phyloP scores from a whole-genome alignment of 1,139 yeast genomes.

The Spathaspora sp. region DNA sequence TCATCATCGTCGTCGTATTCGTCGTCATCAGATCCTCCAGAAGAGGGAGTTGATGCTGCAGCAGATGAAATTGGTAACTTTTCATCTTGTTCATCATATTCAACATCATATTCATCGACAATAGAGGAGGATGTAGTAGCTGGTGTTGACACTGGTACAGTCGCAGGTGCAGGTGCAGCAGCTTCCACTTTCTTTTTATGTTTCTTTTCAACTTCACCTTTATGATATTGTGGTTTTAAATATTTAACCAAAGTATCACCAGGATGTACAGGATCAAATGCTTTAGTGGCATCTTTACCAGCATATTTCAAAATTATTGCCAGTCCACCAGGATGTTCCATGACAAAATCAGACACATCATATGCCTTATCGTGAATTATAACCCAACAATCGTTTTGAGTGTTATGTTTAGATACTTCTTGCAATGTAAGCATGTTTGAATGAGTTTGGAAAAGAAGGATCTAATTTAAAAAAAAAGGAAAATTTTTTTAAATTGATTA shows the following conservation, averaged over 20 bases:
- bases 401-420: constrained; percentile 40
- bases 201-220: constrained; percentile 32
- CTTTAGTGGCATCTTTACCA: constrained; percentile 61
- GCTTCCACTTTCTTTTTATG: constrained; percentile 5
- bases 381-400: constrained; percentile 54
- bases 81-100: constrained; percentile 45
- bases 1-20: constrained; percentile 33
- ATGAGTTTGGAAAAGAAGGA: neutral
- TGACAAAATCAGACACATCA: constrained; percentile 49
- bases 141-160: constrained; percentile 3
- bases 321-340: constrained; percentile 56
- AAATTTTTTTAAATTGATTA: no score
- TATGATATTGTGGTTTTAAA: constrained; percentile 30
- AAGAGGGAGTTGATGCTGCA: neutral
- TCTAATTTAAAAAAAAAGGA: neutral
- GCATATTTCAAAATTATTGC: constrained; percentile 54
- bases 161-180: constrained; percentile 1
- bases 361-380: constrained; percentile 52
- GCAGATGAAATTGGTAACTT: constrained; percentile 18
- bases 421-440: constrained; percentile 21
- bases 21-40: constrained; percentile 15
- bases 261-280: constrained; percentile 78
- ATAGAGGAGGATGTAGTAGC: neutral
- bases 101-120: constrained; percentile 48
- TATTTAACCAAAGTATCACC: constrained; percentile 64